These are phyloP conservation scores for Annulohypoxylon moriforme DNA, from an alignment of 495 filamentous ascomycete genomes.

Conservation along the genomic window DNA sequence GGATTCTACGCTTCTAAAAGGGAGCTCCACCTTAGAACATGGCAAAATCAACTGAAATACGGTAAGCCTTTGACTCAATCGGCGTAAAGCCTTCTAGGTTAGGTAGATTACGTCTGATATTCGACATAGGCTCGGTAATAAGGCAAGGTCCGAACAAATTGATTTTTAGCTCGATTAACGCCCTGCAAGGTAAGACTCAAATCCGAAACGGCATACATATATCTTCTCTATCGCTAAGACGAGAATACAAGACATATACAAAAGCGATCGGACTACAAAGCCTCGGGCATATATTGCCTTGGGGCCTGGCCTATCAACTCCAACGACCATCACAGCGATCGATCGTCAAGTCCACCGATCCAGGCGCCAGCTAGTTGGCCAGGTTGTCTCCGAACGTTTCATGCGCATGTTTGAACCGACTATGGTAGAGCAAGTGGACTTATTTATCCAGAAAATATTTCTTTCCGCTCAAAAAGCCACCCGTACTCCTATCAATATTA, in stretches of 20 bases:
- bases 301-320: background rate
- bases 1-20: too few species aligned
- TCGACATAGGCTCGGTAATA: too few species aligned
- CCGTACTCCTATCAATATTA: constrained; percentile 33
- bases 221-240: too few species aligned
- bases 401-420: constrained; percentile 42
- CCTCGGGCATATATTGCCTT: background rate
- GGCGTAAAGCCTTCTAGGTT: too few species aligned
- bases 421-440: constrained; percentile 36
- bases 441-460: constrained; percentile 28
- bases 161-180: too few species aligned
- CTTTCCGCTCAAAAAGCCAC: constrained; percentile 44
- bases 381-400: constrained; percentile 22
- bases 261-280: background rate
- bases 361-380: constrained; percentile 34
- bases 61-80: too few species aligned
- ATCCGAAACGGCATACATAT: too few species aligned
- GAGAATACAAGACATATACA: constrained; percentile 48
- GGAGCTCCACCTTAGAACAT: too few species aligned
- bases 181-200: too few species aligned
- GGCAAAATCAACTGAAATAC: too few species aligned
- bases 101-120: too few species aligned
- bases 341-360: constrained; percentile 21
- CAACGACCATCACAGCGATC: constrained; percentile 17
- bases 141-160: too few species aligned